Evolutionary conservation across 306 rosid species (phyloP).

Genomic region (Glycyrrhiza uralensis): DNA sequence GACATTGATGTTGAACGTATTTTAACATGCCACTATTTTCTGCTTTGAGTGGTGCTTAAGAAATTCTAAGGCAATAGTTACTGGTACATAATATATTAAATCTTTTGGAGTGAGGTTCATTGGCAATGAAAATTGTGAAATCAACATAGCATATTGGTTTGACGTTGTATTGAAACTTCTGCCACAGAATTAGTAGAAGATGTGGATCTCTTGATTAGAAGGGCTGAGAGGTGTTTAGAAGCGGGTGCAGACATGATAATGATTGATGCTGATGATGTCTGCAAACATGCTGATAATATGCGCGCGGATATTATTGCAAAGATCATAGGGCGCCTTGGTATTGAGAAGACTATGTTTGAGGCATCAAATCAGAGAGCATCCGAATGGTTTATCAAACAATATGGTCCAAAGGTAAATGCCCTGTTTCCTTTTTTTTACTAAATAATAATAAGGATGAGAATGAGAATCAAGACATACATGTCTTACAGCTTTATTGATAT

Average conservation of each 20-base stretch:
- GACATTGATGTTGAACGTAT: not conserved
- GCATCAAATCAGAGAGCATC: constrained; percentile 72
- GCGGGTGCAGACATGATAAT: constrained; percentile 96
- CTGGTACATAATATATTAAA: not conserved
- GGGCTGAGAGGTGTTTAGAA: constrained; percentile 93
- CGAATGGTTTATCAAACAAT: constrained; percentile 87
- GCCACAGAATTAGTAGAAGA: constrained; percentile 78
- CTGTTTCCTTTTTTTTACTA: not conserved
- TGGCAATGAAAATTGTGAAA: not conserved
- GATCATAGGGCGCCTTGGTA: constrained; percentile 87
- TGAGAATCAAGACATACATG: not conserved
- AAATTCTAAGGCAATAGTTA: not conserved
- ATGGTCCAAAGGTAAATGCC: constrained; percentile 73
- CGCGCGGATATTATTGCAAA: constrained; percentile 75
- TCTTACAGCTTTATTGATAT: not conserved
- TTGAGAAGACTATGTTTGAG: constrained; percentile 94
- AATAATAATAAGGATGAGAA: no score
- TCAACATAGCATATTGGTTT: not conserved
- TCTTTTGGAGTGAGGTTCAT: not conserved
- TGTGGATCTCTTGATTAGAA: constrained; percentile 79
- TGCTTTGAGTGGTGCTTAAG: not conserved
- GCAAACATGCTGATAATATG: constrained; percentile 55
- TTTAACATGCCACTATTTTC: not conserved
- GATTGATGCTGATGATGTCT: constrained; percentile 79
- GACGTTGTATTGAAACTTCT: not conserved